These are phyloP conservation scores for Holtermanniella nyarrowii DNA, from an alignment of 768 basidiomycete genomes.

Conservation along the genomic window DNA sequence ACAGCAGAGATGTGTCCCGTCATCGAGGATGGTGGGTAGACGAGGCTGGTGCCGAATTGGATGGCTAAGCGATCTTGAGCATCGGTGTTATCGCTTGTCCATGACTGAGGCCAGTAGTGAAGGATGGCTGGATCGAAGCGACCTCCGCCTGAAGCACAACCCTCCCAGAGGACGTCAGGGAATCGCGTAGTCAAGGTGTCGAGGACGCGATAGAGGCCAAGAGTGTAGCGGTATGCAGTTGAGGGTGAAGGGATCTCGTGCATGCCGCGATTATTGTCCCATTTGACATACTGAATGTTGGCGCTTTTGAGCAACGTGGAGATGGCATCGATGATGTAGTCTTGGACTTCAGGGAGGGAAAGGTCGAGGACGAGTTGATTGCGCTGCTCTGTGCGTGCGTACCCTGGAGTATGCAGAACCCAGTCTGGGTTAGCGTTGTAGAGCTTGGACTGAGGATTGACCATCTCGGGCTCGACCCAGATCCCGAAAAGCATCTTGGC, in stretches of 20 bases:
- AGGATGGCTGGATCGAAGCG: slow-evolving; percentile 24
- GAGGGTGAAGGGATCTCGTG: slow-evolving; percentile 17
- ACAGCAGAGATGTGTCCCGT: slow-evolving; percentile 22
- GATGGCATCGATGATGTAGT: slow-evolving; percentile 18
- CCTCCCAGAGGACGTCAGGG: slow-evolving; percentile 25
- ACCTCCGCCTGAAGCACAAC: slow-evolving; percentile 25
- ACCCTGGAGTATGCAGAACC: slow-evolving; percentile 11
- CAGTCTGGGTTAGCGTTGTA: slow-evolving; percentile 25
- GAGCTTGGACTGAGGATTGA: slow-evolving; percentile 22
- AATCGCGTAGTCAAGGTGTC: slow-evolving; percentile 20
- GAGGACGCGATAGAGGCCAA: slow-evolving; percentile 25
- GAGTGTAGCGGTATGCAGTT: slow-evolving; percentile 15
- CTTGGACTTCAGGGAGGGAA: slow-evolving; percentile 14
- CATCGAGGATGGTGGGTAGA: slow-evolving; percentile 19
- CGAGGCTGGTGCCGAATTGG: slow-evolving; percentile 22
- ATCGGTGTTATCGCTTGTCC: slow-evolving; percentile 28
- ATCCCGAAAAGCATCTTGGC: slow-evolving; percentile 19
- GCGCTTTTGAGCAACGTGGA: slow-evolving; percentile 6
- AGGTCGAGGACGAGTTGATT: slow-evolving; percentile 25
- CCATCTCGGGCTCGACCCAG: slow-evolving; percentile 33
- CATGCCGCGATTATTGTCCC: slow-evolving; percentile 26
- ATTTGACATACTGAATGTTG: slow-evolving; percentile 23
- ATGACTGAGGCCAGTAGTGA: slow-evolving; percentile 20
- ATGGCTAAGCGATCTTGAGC: slow-evolving; percentile 16
- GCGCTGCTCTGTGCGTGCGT: slow-evolving; percentile 11